Conservation (phyloP, 768 basidiomycete species). For the Russula vinacea region DNA sequence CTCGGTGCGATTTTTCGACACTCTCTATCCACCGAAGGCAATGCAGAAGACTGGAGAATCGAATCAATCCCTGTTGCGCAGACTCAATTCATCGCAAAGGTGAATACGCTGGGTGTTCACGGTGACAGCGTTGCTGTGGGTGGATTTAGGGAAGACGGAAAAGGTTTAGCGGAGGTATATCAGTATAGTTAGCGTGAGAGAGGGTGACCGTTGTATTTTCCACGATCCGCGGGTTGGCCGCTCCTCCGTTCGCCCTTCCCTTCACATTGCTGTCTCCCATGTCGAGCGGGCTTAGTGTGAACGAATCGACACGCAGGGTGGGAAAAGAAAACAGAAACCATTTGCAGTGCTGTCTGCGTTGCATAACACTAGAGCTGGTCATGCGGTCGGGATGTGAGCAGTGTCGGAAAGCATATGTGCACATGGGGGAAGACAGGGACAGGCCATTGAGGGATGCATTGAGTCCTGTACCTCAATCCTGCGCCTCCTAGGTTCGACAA, state of each 20-base stretch:
- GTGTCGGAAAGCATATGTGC: no score
- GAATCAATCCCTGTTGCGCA: slow-evolving; percentile 46
- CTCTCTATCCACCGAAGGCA: slow-evolving; percentile 42
- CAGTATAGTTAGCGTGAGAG: slow-evolving; percentile 3
- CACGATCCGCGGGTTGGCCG: background rate
- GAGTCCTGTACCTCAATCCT: no score
- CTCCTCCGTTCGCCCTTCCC: background rate
- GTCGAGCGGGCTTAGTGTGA: no score
- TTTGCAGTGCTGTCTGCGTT: background rate
- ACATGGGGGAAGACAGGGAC: no score
- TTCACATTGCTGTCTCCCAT: no score
- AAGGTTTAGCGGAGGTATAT: slow-evolving; percentile 47
- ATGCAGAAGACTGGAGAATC: slow-evolving; percentile 41
- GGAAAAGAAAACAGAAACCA: background rate
- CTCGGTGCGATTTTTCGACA: slow-evolving; percentile 56
- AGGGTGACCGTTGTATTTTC: background rate
- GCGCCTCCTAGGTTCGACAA: no score
- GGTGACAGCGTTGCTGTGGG: slow-evolving; percentile 54
- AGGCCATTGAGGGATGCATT: no score
- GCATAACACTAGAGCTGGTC: background rate
- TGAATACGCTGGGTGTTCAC: slow-evolving; percentile 57
- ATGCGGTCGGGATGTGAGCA: no score
- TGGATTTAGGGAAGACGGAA: slow-evolving; percentile 55
- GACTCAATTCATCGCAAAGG: slow-evolving; percentile 52
- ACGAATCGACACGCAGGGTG: background rate